phyloP scores from a whole-genome alignment of 2,329 filamentous ascomycete species.

The Ascochyta fabae region DNA sequence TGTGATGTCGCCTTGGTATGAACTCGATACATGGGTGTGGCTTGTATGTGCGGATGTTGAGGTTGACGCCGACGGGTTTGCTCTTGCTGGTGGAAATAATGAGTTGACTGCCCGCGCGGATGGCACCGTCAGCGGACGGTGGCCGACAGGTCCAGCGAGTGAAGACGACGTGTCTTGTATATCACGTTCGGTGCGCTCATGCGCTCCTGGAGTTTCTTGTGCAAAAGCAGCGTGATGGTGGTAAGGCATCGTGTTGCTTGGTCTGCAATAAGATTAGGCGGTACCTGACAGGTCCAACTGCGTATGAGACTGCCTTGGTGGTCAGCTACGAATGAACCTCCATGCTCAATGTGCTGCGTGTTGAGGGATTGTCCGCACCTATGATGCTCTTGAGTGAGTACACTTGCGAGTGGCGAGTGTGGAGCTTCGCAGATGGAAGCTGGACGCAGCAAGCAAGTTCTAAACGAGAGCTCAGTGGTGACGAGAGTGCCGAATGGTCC shows the following conservation, averaged over 20 bases:
- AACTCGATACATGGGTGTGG: not conserved
- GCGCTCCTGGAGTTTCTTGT: not conserved
- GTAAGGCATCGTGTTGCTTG: not conserved
- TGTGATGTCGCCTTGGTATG: not conserved
- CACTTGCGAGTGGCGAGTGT: not conserved
- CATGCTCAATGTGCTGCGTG: not conserved
- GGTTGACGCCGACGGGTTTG: not conserved
- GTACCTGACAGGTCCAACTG: not conserved
- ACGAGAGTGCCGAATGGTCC: not conserved
- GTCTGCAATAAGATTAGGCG: not conserved
- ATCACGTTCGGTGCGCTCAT: not conserved
- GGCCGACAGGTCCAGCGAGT: conserved; percentile 17
- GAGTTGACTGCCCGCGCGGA: not conserved
- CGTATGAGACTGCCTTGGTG: not conserved
- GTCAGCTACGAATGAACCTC: not conserved
- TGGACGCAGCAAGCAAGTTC: not conserved
- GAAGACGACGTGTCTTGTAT: not conserved
- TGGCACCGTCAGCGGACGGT: not conserved
- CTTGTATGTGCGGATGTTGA: not conserved
- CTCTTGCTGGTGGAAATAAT: not conserved
- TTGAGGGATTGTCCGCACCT: not conserved
- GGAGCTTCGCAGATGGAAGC: not conserved
- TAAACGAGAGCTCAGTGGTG: not conserved
- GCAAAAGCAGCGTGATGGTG: not conserved
- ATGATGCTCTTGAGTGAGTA: not conserved